A percentile compares a stretch with the other conserved stretches of the same genome.
These are phyloP conservation scores for Xylaria castorea DNA, from an alignment of 495 filamentous ascomycete species.

Conservation along the genomic window DNA sequence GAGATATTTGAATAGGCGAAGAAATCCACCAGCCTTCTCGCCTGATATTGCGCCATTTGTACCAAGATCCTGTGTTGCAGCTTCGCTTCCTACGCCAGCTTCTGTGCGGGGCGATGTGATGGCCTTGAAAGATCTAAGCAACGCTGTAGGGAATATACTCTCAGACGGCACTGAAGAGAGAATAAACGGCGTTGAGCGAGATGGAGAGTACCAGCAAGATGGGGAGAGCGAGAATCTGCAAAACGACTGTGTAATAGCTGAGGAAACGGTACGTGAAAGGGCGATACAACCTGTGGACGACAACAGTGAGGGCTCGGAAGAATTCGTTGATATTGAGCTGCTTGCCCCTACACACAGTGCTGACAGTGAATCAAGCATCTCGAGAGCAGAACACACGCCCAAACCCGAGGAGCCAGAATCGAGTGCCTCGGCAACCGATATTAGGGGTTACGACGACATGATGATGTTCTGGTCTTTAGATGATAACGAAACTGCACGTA, in stretches of 20 bases:
- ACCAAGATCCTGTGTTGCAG: neutral
- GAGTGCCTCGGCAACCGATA: neutral
- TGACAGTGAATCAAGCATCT: neutral
- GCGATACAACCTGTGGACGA: neutral
- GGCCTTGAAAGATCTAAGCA: neutral
- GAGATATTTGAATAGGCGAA: neutral
- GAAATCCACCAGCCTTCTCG: neutral
- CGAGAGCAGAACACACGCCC: neutral
- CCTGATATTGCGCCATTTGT: neutral
- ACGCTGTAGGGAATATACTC: neutral
- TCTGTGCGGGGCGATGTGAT: neutral
- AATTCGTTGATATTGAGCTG: neutral
- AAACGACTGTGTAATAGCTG: neutral
- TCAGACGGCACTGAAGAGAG: neutral
- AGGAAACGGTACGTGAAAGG: neutral
- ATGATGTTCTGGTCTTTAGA: neutral
- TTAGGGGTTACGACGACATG: neutral
- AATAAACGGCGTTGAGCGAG: neutral
- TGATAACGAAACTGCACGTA: neutral
- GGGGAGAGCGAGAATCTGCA: neutral
- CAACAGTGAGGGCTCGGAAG: neutral
- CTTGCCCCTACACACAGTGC: too few species aligned
- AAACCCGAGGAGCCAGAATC: neutral
- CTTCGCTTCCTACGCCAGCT: neutral
- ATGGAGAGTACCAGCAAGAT: neutral